Percentiles rank a stretch among this genome's conserved stretches.
Evolutionary conservation across 169 alveolate genomes (phyloP).

Genomic region (Babesia bigemina): DNA sequence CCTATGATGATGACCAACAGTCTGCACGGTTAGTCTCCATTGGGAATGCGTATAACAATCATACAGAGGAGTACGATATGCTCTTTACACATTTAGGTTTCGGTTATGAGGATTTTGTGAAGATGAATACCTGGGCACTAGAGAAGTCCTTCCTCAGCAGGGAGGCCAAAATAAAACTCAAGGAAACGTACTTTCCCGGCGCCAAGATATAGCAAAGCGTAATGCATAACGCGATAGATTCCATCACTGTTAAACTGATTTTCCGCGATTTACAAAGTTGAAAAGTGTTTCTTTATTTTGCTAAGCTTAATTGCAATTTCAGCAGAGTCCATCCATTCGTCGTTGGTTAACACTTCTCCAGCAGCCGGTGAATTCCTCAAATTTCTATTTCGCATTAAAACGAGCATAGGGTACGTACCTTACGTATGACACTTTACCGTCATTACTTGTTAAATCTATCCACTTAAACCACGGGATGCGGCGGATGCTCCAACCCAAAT

Average conservation of each 20-base stretch:
- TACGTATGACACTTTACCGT: conserved; percentile 62
- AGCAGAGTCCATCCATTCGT: conserved; percentile 30
- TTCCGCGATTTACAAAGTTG: background rate
- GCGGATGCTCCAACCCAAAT: conserved; percentile 84
- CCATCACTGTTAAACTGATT: background rate
- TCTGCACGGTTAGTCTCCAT: conserved; percentile 24
- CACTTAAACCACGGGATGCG: conserved; percentile 81
- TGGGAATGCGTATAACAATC: background rate
- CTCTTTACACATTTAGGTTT: conserved; percentile 51
- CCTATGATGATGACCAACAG: conserved; percentile 65
- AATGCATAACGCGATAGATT: background rate
- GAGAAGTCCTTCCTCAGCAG: conserved; percentile 60
- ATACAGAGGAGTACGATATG: conserved; percentile 49
- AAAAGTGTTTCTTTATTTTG: conserved; percentile 44
- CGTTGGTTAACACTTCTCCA: conserved; percentile 51
- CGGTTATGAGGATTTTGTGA: conserved; percentile 61
- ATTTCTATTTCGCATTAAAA: conserved; percentile 8
- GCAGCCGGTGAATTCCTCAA: conserved; percentile 56
- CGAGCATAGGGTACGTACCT: conserved; percentile 19
- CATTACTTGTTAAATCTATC: conserved; percentile 60
- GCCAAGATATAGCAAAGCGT: background rate
- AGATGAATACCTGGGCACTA: conserved; percentile 66
- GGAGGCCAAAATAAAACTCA: conserved; percentile 26
- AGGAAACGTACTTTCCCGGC: conserved; percentile 39
- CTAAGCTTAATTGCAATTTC: conserved; percentile 52